Percentiles rank a stretch among this genome's conserved stretches.
Evolutionary conservation across 768 basidiomycete species (phyloP).

Genomic region (Gelatoporia subvermispora): DNA sequence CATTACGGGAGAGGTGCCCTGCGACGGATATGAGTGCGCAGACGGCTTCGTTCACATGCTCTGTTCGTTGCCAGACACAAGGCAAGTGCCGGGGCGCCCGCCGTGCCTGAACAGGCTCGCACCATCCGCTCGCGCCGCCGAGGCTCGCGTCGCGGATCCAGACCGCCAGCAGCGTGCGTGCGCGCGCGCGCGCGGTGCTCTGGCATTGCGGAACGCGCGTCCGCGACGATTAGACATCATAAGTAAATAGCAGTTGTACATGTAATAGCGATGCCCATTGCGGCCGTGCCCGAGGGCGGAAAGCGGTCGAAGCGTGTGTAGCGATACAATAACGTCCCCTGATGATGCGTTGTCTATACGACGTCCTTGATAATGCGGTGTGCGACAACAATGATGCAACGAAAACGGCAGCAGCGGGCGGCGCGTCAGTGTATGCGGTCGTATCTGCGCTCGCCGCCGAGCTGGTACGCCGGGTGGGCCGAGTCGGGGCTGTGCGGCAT

Average conservation of each 20-base stretch:
- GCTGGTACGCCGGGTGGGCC: slow-evolving; percentile 11
- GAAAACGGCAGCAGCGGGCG: not conserved
- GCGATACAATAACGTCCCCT: slow-evolving; percentile 4
- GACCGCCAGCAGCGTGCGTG: not conserved
- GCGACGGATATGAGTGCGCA: not conserved
- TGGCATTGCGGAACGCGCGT: not conserved
- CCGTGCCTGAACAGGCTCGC: slow-evolving; percentile 2
- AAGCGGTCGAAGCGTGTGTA: slow-evolving; percentile 2
- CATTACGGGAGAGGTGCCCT: slow-evolving; percentile 5
- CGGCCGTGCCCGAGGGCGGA: not conserved
- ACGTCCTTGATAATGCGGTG: slow-evolving; percentile 1
- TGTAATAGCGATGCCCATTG: not conserved
- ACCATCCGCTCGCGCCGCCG: not conserved
- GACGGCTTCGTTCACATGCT: not conserved
- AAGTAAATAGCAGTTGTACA: slow-evolving; percentile 1
- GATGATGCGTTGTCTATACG: not conserved
- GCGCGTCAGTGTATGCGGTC: slow-evolving; percentile 14
- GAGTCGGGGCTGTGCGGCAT: slow-evolving; percentile 3
- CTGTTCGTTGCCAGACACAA: slow-evolving; percentile 1
- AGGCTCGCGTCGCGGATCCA: too few species aligned
- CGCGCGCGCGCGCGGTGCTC: too few species aligned
- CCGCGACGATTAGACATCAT: not conserved
- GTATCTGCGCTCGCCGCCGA: slow-evolving; percentile 12
- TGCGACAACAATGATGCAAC: slow-evolving; percentile 1
- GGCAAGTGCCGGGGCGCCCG: not conserved